phyloP scores from a whole-genome alignment of 805 yeast genomes.

The Teunomyces gatunensis region DNA sequence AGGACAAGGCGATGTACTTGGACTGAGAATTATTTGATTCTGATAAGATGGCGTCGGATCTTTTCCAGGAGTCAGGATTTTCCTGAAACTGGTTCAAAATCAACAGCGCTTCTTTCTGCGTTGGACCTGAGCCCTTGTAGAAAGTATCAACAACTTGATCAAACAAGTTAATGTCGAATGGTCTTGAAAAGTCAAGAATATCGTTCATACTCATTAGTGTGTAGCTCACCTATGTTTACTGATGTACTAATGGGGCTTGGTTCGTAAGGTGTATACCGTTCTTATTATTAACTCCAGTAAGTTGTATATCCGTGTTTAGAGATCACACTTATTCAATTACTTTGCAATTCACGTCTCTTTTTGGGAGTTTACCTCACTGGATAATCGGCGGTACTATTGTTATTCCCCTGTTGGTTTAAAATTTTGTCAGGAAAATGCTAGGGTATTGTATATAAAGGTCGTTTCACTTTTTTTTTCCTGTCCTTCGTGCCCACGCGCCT shows the following conservation, averaged over 20 bases:
- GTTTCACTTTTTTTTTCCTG: background rate
- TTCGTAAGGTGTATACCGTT: background rate
- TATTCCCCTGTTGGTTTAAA: conserved; percentile 2
- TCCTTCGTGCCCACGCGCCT: background rate
- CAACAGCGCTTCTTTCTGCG: conserved; percentile 69
- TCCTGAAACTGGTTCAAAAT: conserved; percentile 82
- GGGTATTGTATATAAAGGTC: background rate
- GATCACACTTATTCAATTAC: conserved; percentile 1
- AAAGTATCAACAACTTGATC: conserved; percentile 86
- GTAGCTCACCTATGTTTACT: conserved; percentile 1
- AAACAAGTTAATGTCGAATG: conserved; percentile 72
- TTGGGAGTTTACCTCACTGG: background rate
- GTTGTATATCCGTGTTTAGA: background rate
- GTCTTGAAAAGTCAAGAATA: conserved; percentile 81
- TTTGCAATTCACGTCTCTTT: background rate
- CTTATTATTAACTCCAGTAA: background rate
- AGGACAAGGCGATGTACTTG: conserved; percentile 87
- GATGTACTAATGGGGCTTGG: background rate
- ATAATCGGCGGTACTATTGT: background rate
- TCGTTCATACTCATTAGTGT: conserved; percentile 60
- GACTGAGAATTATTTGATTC: conserved; percentile 77
- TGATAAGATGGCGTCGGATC: conserved; percentile 85
- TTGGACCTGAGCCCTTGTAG: conserved; percentile 71
- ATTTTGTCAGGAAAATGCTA: background rate
- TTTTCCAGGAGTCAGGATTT: conserved; percentile 93